phyloP scores from a whole-genome alignment of 2,329 filamentous ascomycete species.

The Elsinoe fawcettii region DNA sequence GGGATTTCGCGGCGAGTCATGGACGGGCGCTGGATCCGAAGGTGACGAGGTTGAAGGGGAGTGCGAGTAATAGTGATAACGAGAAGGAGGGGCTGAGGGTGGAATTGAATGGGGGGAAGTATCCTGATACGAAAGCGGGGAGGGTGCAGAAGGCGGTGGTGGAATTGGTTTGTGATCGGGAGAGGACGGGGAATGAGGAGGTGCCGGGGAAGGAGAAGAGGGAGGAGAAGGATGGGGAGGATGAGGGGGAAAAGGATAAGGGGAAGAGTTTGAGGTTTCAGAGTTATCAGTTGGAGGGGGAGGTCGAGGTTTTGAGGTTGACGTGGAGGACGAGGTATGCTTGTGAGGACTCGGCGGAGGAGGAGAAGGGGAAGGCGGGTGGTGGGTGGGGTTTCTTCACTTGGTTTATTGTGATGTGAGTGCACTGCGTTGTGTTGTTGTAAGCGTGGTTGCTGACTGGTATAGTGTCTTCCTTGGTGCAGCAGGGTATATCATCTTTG shows the following conservation, averaged over 20 bases:
- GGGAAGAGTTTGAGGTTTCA: constrained; percentile 65
- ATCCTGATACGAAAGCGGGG: constrained; percentile 43
- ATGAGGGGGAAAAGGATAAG: constrained; percentile 34
- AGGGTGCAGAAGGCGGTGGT: constrained; percentile 66
- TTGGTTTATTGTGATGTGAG: constrained; percentile 90
- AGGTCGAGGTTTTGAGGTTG: constrained; percentile 58
- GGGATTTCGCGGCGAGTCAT: constrained; percentile 54
- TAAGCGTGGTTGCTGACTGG: constrained; percentile 12
- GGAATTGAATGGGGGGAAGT: constrained; percentile 54
- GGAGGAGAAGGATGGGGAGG: constrained; percentile 30
- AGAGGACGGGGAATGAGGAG: constrained; percentile 63
- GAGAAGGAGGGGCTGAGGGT: constrained; percentile 65
- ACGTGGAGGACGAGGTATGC: constrained; percentile 85
- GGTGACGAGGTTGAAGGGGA: constrained; percentile 57
- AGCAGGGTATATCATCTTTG: constrained; percentile 90
- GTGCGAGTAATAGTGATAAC: constrained; percentile 55
- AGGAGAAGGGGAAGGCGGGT: constrained; percentile 40
- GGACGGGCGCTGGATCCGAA: constrained; percentile 57
- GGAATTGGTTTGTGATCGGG: constrained; percentile 73
- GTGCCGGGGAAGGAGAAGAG: constrained; percentile 52
- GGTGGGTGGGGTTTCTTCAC: constrained; percentile 91
- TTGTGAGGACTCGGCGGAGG: constrained; percentile 55
- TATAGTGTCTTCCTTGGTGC: constrained; percentile 66
- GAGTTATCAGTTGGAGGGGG: constrained; percentile 51
- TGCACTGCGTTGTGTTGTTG: not conserved